phyloP scores from a whole-genome alignment of 2,329 filamentous ascomycete species.

The Pleochaeta shiraiana region DNA sequence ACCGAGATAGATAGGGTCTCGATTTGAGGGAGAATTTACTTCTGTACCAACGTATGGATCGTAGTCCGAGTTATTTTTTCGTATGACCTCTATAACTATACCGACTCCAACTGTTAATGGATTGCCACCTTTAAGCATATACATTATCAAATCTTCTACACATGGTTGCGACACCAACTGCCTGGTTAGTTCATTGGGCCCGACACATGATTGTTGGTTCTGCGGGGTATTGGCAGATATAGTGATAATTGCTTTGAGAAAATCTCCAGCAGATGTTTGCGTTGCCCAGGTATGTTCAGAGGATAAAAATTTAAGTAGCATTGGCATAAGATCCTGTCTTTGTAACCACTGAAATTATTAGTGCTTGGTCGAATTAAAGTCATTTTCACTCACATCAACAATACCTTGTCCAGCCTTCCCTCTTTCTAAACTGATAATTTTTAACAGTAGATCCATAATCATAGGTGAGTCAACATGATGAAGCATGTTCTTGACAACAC shows the following conservation, averaged over 20 bases:
- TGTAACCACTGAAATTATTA: constrained; percentile 56
- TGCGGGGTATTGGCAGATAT: constrained; percentile 97
- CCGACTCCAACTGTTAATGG: constrained; percentile 89
- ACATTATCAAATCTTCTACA: constrained; percentile 61
- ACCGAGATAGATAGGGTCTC: constrained; percentile 90
- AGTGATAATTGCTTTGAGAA: constrained; percentile 96
- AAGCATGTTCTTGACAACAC: constrained; percentile 65
- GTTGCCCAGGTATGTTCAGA: constrained; percentile 72
- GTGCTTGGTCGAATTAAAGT: constrained; percentile 4
- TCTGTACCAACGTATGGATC: constrained; percentile 78
- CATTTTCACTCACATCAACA: constrained; percentile 48
- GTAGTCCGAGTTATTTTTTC: constrained; percentile 99
- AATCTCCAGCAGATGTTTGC: constrained; percentile 91
- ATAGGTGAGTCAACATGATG: constrained; percentile 93
- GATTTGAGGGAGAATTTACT: constrained; percentile 56
- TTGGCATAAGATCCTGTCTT: constrained; percentile 68
- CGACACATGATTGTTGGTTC: constrained; percentile 97
- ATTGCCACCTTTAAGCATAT: constrained; percentile 89
- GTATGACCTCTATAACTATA: constrained; percentile 94
- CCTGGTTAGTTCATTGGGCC: constrained; percentile 86
- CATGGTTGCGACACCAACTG: constrained; percentile 79
- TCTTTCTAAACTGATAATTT: constrained; percentile 92
- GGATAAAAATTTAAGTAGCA: constrained; percentile 66
- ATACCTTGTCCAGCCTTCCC: constrained; percentile 79
- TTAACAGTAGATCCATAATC: constrained; percentile 92